A percentile compares a stretch with the other conserved stretches of the same genome.
Conservation (phyloP, 2,329 filamentous ascomycete genomes). For the Aspergillus pseudotamarii region DNA sequence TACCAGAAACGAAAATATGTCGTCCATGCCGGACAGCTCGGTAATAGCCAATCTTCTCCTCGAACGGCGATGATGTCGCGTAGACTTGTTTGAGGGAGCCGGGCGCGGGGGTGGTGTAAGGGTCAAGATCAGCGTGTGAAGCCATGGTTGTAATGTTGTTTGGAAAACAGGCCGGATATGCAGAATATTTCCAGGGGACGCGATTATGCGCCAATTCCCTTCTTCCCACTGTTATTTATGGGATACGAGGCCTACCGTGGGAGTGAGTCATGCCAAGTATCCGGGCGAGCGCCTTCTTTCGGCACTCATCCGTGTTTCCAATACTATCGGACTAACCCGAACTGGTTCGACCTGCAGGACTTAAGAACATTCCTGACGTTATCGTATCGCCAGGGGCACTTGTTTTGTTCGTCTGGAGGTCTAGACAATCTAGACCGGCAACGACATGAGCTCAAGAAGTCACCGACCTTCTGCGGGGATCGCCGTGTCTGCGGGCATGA, state of each 20-base stretch:
- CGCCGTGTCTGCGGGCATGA: constrained; percentile 21
- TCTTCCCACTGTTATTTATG: background rate
- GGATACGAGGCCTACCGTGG: background rate
- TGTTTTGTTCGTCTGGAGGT: background rate
- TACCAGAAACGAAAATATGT: constrained; percentile 42
- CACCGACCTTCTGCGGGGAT: constrained; percentile 26
- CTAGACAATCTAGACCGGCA: background rate
- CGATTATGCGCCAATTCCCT: background rate
- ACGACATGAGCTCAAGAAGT: constrained; percentile 18
- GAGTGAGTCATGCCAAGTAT: constrained; percentile 4
- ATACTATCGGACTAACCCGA: background rate
- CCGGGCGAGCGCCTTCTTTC: no score
- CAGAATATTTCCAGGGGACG: background rate
- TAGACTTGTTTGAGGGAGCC: constrained; percentile 28
- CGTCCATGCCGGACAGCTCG: constrained; percentile 40
- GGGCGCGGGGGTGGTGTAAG: background rate
- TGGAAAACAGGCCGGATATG: background rate
- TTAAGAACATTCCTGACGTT: background rate
- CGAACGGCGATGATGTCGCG: constrained; percentile 40
- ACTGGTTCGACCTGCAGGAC: background rate
- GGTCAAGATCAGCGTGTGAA: background rate
- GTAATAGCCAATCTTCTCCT: constrained; percentile 41
- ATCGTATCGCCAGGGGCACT: background rate
- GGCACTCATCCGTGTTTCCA: background rate
- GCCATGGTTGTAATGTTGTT: background rate